These are phyloP conservation scores for Coleophoma cylindrospora DNA, from an alignment of 2,329 filamentous ascomycete species.

Conservation along the genomic window DNA sequence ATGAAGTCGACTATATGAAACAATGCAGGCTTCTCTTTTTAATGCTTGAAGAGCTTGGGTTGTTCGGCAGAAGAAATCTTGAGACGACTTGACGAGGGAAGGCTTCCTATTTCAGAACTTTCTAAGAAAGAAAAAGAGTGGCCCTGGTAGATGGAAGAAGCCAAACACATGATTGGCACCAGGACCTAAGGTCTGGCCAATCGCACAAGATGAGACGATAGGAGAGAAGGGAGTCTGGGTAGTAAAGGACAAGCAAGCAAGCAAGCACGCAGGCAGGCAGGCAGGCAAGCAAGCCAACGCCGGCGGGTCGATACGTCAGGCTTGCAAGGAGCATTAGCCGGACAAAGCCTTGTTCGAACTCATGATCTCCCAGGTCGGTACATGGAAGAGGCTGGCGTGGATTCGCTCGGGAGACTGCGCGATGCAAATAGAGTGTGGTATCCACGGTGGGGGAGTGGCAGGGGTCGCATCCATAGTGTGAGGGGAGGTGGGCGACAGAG, in stretches of 20 bases:
- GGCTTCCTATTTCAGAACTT: slow-evolving; percentile 29
- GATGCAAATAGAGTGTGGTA: slow-evolving; percentile 23
- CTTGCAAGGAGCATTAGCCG: neutral
- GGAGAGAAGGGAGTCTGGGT: slow-evolving; percentile 1
- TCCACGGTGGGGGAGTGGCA: slow-evolving; percentile 21
- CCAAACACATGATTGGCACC: slow-evolving; percentile 41
- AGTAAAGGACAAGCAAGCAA: neutral
- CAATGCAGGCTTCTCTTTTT: slow-evolving; percentile 13
- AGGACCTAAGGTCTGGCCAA: slow-evolving; percentile 26
- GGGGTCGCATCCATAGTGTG: slow-evolving; percentile 19
- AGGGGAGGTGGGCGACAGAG: slow-evolving; percentile 16
- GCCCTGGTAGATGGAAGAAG: slow-evolving; percentile 33
- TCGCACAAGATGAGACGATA: slow-evolving; percentile 35
- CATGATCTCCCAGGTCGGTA: slow-evolving; percentile 22
- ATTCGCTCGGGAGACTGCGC: slow-evolving; percentile 27
- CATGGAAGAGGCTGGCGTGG: slow-evolving; percentile 21
- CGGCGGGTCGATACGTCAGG: slow-evolving; percentile 25
- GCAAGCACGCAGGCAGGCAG: neutral
- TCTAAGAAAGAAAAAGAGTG: slow-evolving; percentile 33
- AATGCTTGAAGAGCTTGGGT: slow-evolving; percentile 12
- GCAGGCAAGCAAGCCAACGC: slow-evolving; percentile 9
- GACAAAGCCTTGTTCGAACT: slow-evolving; percentile 20
- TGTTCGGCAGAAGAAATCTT: slow-evolving; percentile 21
- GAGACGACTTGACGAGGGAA: slow-evolving; percentile 24
- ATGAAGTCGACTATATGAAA: slow-evolving; percentile 20